Conservation (phyloP, 768 basidiomycete genomes). For the Neoboletus subvelutipes region DNA sequence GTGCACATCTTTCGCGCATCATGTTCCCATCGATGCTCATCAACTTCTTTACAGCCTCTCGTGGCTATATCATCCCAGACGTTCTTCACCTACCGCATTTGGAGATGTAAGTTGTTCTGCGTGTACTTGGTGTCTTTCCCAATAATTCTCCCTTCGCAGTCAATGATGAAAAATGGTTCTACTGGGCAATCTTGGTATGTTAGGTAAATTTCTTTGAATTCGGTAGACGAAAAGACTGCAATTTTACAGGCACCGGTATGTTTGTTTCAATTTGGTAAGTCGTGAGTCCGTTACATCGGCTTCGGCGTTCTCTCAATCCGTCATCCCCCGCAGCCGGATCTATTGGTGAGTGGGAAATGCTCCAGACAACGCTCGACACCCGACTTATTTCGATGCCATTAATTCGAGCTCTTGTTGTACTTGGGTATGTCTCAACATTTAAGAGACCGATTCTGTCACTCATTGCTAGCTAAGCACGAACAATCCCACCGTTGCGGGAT, state of each 20-base stretch:
- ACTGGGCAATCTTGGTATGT: no score
- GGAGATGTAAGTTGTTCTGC: no score
- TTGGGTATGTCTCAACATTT: background rate
- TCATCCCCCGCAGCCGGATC: background rate
- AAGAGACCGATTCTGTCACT: background rate
- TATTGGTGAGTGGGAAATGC: background rate
- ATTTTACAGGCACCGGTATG: no score
- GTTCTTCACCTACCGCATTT: no score
- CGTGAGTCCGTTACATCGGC: background rate
- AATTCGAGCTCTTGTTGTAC: no score
- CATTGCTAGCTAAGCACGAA: background rate
- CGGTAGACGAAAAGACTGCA: no score
- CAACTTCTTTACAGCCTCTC: background rate
- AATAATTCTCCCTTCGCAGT: background rate
- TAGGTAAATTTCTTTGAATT: conserved; percentile 14
- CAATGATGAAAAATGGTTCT: background rate
- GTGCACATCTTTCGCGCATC: background rate
- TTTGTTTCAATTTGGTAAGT: no score
- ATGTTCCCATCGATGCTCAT: background rate
- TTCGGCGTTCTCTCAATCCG: background rate
- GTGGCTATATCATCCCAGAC: no score
- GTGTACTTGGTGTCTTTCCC: no score
- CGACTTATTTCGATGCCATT: background rate
- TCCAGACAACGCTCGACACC: background rate
- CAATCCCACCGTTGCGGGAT: background rate